A percentile compares a stretch with the other conserved stretches of the same genome.
These are phyloP conservation scores for Curvularia lunata DNA, from an alignment of 2,329 filamentous ascomycete genomes.

Conservation along the genomic window DNA sequence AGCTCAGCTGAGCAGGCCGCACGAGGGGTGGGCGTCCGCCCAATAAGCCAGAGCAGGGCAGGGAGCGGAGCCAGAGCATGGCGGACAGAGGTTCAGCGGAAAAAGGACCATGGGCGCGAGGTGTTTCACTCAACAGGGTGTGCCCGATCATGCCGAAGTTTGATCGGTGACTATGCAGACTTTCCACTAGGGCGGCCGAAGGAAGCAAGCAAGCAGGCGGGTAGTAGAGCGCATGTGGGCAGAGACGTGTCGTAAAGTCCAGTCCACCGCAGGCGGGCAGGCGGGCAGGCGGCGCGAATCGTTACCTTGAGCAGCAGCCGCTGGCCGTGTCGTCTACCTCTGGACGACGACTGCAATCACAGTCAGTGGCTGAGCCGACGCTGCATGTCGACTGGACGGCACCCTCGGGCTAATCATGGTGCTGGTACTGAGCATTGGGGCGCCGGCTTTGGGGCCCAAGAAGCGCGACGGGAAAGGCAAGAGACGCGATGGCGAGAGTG, in stretches of 20 bases:
- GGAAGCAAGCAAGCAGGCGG: constrained; percentile 3
- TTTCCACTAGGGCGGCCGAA: constrained; percentile 10
- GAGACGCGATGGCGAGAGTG: not conserved
- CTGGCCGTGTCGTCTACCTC: constrained; percentile 1
- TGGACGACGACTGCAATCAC: not conserved
- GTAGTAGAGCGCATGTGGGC: not conserved
- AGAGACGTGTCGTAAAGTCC: not conserved
- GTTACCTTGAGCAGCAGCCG: not conserved
- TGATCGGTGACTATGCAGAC: constrained; percentile 18
- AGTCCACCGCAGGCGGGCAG: not conserved
- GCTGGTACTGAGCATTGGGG: constrained; percentile 2
- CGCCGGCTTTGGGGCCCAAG: constrained; percentile 8
- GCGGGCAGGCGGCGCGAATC: not conserved
- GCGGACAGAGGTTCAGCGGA: constrained; percentile 10
- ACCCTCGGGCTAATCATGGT: constrained; percentile 3
- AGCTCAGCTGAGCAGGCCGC: not conserved
- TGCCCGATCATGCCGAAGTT: constrained; percentile 19
- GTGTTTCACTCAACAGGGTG: constrained; percentile 24
- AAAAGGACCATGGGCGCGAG: constrained; percentile 16
- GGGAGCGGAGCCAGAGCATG: constrained; percentile 8
- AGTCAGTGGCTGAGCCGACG: constrained; percentile 14
- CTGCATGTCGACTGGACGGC: constrained; percentile 1
- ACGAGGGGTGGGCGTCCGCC: constrained; percentile 11
- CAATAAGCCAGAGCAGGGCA: not conserved
- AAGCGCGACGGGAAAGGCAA: constrained; percentile 3